Conservation (phyloP, 2,329 filamentous ascomycete genomes). For the Phialemonium atrogriseum region DNA sequence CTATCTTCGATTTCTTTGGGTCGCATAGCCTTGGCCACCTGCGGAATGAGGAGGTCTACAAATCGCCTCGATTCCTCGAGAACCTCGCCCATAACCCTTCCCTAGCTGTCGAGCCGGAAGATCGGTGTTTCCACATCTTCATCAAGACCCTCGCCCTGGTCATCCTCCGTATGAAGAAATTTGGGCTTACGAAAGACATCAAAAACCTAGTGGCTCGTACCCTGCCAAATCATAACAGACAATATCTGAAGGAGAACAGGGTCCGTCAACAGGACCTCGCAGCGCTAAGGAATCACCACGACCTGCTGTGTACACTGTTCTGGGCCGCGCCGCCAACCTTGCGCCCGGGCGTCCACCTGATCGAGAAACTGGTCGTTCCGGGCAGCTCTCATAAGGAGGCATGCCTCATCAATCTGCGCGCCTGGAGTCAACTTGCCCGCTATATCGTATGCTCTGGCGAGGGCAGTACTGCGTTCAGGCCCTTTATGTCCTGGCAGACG, state of each 20-base stretch:
- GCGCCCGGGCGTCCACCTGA: conserved; percentile 42
- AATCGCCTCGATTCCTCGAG: conserved; percentile 54
- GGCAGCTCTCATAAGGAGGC: conserved; percentile 58
- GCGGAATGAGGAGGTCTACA: conserved; percentile 55
- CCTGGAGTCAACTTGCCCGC: conserved; percentile 54
- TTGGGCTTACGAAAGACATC: conserved; percentile 46
- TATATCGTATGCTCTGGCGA: conserved; percentile 44
- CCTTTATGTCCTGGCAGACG: conserved; percentile 49
- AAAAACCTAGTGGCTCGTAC: conserved; percentile 53
- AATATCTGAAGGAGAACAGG: conserved; percentile 54
- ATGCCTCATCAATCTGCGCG: conserved; percentile 53
- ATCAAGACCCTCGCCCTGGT: conserved; percentile 54
- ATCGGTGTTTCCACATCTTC: conserved; percentile 60
- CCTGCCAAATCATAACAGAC: conserved; percentile 57
- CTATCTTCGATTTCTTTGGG: conserved; percentile 62
- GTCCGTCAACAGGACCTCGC: conserved; percentile 54
- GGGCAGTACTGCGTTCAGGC: conserved; percentile 30
- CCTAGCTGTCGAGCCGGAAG: conserved; percentile 42
- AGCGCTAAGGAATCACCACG: conserved; percentile 59
- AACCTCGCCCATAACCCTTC: conserved; percentile 38
- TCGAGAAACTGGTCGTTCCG: conserved; percentile 52
- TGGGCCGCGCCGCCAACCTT: conserved; percentile 51
- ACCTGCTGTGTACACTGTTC: conserved; percentile 57
- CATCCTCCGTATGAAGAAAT: conserved; percentile 40
- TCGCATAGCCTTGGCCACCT: conserved; percentile 53